These are phyloP conservation scores for Phialocephala sp. DNA, from an alignment of 2,329 filamentous ascomycete genomes.

Conservation along the genomic window DNA sequence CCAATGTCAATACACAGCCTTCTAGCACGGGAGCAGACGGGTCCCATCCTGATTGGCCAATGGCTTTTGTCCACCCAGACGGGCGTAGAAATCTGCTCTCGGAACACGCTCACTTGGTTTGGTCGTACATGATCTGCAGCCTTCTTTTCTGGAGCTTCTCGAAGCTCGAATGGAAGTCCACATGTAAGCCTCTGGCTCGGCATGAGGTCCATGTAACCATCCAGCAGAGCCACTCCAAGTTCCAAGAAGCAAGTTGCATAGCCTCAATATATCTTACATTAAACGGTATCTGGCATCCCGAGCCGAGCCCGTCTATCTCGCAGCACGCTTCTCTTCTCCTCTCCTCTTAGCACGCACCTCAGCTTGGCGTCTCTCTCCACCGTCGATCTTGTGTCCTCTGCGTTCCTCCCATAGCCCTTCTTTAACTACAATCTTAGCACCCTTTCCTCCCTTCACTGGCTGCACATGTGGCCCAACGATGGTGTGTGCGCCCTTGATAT, in stretches of 20 bases:
- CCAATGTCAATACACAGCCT: slow-evolving; percentile 1
- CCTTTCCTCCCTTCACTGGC: slow-evolving; percentile 67
- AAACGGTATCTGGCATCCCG: slow-evolving; percentile 19
- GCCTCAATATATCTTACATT: slow-evolving; percentile 39
- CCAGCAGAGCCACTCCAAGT: slow-evolving; percentile 16
- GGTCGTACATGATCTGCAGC: slow-evolving; percentile 24
- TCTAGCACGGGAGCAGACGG: background rate
- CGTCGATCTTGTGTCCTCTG: slow-evolving; percentile 90
- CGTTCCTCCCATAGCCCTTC: slow-evolving; percentile 95
- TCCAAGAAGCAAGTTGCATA: slow-evolving; percentile 27
- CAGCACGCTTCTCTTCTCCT: slow-evolving; percentile 64
- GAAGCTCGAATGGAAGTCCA: slow-evolving; percentile 19
- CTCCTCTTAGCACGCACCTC: slow-evolving; percentile 88
- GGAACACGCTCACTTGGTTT: background rate
- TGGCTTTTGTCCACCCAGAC: background rate
- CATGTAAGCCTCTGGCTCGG: slow-evolving; percentile 5
- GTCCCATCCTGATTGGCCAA: background rate
- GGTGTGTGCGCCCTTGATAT: slow-evolving; percentile 68
- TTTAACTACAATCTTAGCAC: slow-evolving; percentile 70
- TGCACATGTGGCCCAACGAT: slow-evolving; percentile 79
- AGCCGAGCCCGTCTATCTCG: slow-evolving; percentile 41
- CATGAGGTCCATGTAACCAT: slow-evolving; percentile 6
- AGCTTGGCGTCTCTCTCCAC: slow-evolving; percentile 87
- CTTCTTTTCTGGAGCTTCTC: slow-evolving; percentile 20
- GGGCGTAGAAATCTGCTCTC: slow-evolving; percentile 9